A percentile compares a stretch with the other conserved stretches of the same genome.
Conservation (phyloP, 768 basidiomycete genomes). For the Leccinum fibrillosum region DNA sequence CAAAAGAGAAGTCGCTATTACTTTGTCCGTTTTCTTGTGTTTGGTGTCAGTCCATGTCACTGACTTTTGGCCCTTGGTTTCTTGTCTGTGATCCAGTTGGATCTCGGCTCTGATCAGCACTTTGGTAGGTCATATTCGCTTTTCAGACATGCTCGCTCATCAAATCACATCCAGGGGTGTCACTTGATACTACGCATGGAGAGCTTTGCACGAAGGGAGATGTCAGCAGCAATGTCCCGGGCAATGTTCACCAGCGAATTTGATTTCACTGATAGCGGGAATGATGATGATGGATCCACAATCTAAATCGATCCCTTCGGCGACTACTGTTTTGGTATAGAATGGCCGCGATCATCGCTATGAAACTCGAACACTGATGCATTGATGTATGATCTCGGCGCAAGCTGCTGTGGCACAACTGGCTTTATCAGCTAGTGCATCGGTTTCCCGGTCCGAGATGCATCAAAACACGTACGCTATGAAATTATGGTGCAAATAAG, state of each 20-base stretch:
- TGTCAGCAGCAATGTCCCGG: background rate
- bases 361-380: background rate
- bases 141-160: background rate
- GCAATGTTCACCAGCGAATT: conserved; percentile 12
- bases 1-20: background rate
- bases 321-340: background rate
- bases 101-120: conserved; percentile 6
- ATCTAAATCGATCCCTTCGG: background rate
- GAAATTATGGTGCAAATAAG: background rate
- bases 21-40: conserved; percentile 10
- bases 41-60: background rate
- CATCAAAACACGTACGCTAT: background rate
- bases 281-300: too few relatives aligned
- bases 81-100: conserved; percentile 12
- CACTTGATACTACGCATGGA: conserved; percentile 23
- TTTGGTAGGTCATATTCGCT: conserved; percentile 6
- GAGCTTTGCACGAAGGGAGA: conserved; percentile 10
- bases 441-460: background rate
- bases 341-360: background rate
- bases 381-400: background rate
- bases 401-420: background rate
- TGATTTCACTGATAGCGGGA: background rate
- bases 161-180: conserved; percentile 19
- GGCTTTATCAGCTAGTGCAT: background rate
- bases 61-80: background rate